A percentile compares a stretch with the other conserved stretches of the same genome.
Conservation (phyloP, 805 yeast species). For the Wickerhamomyces xylosicus region DNA sequence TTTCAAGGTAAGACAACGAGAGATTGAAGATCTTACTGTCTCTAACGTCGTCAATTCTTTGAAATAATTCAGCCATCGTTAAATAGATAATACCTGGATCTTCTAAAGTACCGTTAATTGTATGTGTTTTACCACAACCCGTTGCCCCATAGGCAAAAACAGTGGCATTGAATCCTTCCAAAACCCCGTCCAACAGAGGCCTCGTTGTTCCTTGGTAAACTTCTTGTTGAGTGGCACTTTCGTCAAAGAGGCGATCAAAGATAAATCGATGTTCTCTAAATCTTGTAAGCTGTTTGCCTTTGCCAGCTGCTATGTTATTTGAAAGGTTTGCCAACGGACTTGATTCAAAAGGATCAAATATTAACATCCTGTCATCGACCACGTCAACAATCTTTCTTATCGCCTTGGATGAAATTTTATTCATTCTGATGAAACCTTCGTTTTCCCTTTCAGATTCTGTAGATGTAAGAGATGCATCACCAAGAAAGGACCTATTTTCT, state of each 20-base stretch:
- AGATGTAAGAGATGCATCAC: slow-evolving; percentile 41
- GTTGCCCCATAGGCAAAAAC: slow-evolving; percentile 97
- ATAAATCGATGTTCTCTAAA: slow-evolving; percentile 69
- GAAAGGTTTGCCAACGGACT: slow-evolving; percentile 37
- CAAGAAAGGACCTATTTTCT: slow-evolving; percentile 31
- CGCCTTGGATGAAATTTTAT: slow-evolving; percentile 31
- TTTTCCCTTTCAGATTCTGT: slow-evolving; percentile 12
- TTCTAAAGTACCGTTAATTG: slow-evolving; percentile 67
- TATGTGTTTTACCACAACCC: slow-evolving; percentile 95
- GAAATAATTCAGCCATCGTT: slow-evolving; percentile 69
- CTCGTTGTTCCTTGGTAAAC: slow-evolving; percentile 58
- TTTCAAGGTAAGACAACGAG: slow-evolving; percentile 68
- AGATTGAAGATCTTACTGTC: slow-evolving; percentile 52
- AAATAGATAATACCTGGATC: slow-evolving; percentile 73
- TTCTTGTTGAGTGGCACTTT: slow-evolving; percentile 48
- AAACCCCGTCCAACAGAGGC: slow-evolving; percentile 61
- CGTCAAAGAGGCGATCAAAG: slow-evolving; percentile 74
- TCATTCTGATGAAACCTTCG: slow-evolving; percentile 7
- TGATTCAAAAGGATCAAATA: slow-evolving; percentile 75
- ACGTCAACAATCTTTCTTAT: slow-evolving; percentile 65
- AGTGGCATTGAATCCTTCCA: slow-evolving; percentile 85
- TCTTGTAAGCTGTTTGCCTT: slow-evolving; percentile 27
- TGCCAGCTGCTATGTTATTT: slow-evolving; percentile 25
- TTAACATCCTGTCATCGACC: slow-evolving; percentile 76
- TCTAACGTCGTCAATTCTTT: slow-evolving; percentile 40